Evolutionary conservation across 768 basidiomycete species (phyloP).

Genomic region (Punctularia strigosozonata): DNA sequence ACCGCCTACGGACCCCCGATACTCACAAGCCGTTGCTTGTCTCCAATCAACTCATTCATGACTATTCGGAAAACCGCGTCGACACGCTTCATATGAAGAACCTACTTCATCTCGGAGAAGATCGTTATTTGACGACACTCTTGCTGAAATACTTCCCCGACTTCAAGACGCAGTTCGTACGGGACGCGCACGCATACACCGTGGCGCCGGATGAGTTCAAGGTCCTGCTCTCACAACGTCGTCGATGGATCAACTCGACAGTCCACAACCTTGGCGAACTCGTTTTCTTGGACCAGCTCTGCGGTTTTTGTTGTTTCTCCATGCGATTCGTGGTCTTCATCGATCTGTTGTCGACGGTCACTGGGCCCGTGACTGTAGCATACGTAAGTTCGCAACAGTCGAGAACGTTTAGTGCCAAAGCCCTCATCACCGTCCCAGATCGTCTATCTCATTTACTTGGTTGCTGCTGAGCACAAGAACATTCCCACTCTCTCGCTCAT

Average conservation of each 20-base stretch:
- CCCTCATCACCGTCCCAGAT: conserved; percentile 38
- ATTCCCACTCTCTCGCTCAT: conserved; percentile 78
- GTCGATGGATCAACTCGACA: conserved; percentile 99
- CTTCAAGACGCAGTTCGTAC: conserved; percentile 91
- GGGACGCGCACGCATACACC: conserved; percentile 89
- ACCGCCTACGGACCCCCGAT: conserved; percentile 88
- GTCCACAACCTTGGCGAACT: conserved; percentile 94
- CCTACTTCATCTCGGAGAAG: conserved; percentile 92
- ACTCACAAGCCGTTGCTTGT: conserved; percentile 92
- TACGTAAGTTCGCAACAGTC: conserved; percentile 48
- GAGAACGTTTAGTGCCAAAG: not conserved
- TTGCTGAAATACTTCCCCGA: conserved; percentile 91
- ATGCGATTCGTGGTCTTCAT: conserved; percentile 99
- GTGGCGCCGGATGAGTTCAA: conserved; percentile 96
- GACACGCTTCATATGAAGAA: conserved; percentile 99
- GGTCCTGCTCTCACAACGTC: conserved; percentile 87
- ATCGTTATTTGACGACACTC: conserved; percentile 95
- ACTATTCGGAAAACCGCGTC: conserved; percentile 93
- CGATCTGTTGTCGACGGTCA: conserved; percentile 80
- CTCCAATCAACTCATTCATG: conserved; percentile 79
- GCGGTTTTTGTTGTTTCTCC: conserved; percentile 98
- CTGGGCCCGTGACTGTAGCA: conserved; percentile 76
- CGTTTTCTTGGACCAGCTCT: conserved; percentile 81
- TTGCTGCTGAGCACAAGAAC: conserved; percentile 48
- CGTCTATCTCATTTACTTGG: conserved; percentile 77